A percentile compares a stretch with the other conserved stretches of the same genome.
These are phyloP conservation scores for Lepidopterella palustris DNA, from an alignment of 495 filamentous ascomycete species.

Conservation along the genomic window DNA sequence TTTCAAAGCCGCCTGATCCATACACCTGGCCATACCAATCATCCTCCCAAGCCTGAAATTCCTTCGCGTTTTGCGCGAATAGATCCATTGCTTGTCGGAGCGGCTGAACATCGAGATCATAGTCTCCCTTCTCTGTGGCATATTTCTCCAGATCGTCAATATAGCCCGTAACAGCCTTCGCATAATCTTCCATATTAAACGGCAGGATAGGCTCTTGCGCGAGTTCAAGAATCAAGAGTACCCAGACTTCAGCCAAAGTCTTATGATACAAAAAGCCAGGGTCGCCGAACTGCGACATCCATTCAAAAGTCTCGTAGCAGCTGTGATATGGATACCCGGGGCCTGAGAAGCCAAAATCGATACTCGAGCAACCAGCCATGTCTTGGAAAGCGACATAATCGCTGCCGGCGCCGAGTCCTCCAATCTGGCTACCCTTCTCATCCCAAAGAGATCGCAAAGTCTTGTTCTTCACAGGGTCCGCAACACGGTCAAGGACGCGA, in stretches of 20 bases:
- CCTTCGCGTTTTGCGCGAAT: conserved; percentile 51
- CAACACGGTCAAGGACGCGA: conserved; percentile 63
- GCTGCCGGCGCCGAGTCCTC: conserved; percentile 69
- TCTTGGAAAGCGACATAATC: conserved; percentile 92
- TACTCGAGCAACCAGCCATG: conserved; percentile 81
- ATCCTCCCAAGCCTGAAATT: conserved; percentile 68
- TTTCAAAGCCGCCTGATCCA: conserved; percentile 63
- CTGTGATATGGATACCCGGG: conserved; percentile 64
- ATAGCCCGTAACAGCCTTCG: conserved; percentile 53
- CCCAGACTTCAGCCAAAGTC: conserved; percentile 69
- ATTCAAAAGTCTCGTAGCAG: conserved; percentile 84
- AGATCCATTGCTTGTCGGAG: conserved; percentile 55
- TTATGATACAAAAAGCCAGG: conserved; percentile 78
- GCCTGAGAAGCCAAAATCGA: conserved; percentile 78
- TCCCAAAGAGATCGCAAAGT: conserved; percentile 75
- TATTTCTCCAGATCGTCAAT: conserved; percentile 60
- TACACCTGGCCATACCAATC: conserved; percentile 64
- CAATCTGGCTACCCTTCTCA: conserved; percentile 49
- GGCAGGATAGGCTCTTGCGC: conserved; percentile 74
- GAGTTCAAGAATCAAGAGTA: conserved; percentile 77
- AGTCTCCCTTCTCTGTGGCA: conserved; percentile 37
- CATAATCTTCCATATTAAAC: conserved; percentile 76
- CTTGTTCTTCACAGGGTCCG: conserved; percentile 64
- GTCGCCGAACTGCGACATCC: conserved; percentile 73
- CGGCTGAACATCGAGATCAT: conserved; percentile 49